Evolutionary conservation across 257 asterid species (phyloP), one percentile per base, ranked within the genome.

Genomic region (Nicotiana tomentosiformis): DNA sequence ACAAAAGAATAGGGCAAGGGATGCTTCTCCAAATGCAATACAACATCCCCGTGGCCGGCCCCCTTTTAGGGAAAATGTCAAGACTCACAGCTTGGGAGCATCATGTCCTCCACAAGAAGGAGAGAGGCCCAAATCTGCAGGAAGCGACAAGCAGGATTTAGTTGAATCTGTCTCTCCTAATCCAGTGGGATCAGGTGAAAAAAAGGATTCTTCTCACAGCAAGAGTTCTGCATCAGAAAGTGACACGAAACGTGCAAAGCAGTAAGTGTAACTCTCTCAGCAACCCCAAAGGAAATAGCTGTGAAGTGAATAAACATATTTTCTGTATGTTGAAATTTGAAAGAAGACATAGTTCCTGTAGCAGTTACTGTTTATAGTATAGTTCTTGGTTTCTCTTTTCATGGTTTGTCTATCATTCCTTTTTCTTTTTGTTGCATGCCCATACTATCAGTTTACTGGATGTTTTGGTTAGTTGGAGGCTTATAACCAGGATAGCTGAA

Each of bases 241-340:
- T 46, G 99, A 95, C 88, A 89, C 92, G 64, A 93, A 92, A 86
- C 95, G 97, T 64, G 96, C 97, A 65, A 95, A 95, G 84, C 99
- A 95, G 99, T 95, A 93, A 49, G 98, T 86, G 70, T 68, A 79
- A 80, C 66, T 74, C 53, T 49, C 86, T 74, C 83, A 68, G 60
- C 80, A 17, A 66, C 30, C 56, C 72, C 68, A 57, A 78, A 65
- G 57, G 30, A 78, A 78, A 32, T 62, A 60, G 76, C 35, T 29
- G 57, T 39, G 57, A 37, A 37, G 72, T 30, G 64, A 66, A 33
- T 15, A 30, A 35, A 29, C 4, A 18, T 68, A 68, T 37, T 68
- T 10, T 37, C 56, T 17, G 56, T 37, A 68, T 68, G 55, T 68
- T 68, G 56, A 68, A 8, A 68, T 18, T 57, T 57, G 64, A 26